A percentile compares a stretch with the other conserved stretches of the same genome.
phyloP scores from a whole-genome alignment of 176 grass and related monocot species.

The Puya raimondii region DNA sequence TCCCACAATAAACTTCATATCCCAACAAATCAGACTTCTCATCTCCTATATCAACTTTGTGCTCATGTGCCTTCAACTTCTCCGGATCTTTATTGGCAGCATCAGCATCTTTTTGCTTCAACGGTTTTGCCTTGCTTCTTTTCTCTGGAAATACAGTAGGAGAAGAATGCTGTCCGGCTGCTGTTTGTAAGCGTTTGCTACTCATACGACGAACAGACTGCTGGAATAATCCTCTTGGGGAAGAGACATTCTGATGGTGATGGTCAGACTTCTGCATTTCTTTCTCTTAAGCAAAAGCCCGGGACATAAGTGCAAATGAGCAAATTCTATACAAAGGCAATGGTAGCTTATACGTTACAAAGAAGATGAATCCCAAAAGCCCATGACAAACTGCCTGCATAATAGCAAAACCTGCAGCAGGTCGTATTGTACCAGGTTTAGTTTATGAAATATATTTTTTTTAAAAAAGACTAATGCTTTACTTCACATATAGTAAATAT shows the following conservation, averaged over 20 bases:
- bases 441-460: conserved; percentile 1
- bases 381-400: conserved; percentile 16
- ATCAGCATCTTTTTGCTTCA: conserved; percentile 37
- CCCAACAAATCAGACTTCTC: conserved; percentile 90
- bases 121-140: conserved; percentile 55
- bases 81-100: conserved; percentile 31
- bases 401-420: conserved; percentile 22
- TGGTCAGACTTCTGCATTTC: conserved; percentile 55
- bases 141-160: conserved; percentile 79
- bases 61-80: conserved; percentile 52
- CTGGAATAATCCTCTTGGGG: conserved; percentile 57
- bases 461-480: not conserved
- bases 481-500: too few relatives aligned
- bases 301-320: conserved; percentile 18
- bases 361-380: conserved; percentile 16
- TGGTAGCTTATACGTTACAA: conserved; percentile 1
- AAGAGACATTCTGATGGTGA: conserved; percentile 47
- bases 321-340: conserved; percentile 27
- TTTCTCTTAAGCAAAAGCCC: conserved; percentile 36
- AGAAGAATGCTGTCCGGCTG: conserved; percentile 62
- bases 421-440: conserved; percentile 14
- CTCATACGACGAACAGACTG: conserved; percentile 55
- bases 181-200: conserved; percentile 46
- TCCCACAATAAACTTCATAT: conserved; percentile 72
- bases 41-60: conserved; percentile 55